Conservation (phyloP, 768 basidiomycete genomes). For the Rhizopogon salebrosus region DNA sequence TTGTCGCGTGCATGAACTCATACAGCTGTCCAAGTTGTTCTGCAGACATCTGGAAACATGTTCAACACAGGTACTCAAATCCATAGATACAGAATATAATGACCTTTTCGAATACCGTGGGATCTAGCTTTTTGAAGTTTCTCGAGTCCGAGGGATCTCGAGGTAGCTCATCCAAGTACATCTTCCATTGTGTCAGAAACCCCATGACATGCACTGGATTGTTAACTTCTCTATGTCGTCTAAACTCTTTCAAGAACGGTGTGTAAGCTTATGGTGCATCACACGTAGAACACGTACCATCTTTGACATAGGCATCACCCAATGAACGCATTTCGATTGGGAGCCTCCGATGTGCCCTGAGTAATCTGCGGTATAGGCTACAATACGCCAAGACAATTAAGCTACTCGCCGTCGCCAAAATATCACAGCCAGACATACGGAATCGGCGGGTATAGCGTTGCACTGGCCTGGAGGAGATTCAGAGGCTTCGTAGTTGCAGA, state of each 20-base stretch:
- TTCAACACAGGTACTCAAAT: neutral
- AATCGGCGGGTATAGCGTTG: slow-evolving; percentile 73
- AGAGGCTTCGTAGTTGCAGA: slow-evolving; percentile 54
- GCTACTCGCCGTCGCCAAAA: neutral
- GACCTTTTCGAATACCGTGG: slow-evolving; percentile 74
- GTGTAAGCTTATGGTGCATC: neutral
- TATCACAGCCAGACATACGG: slow-evolving; percentile 47
- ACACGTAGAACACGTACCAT: slow-evolving; percentile 37
- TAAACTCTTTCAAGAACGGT: slow-evolving; percentile 62
- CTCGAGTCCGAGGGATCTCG: slow-evolving; percentile 34
- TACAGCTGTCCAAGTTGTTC: slow-evolving; percentile 93
- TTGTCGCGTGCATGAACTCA: slow-evolving; percentile 89
- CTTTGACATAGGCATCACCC: slow-evolving; percentile 83
- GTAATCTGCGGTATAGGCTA: slow-evolving; percentile 76
- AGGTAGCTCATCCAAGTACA: slow-evolving; percentile 76
- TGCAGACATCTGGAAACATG: slow-evolving; percentile 61
- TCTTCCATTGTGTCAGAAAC: slow-evolving; percentile 93
- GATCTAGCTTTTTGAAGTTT: slow-evolving; percentile 63
- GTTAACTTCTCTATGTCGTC: slow-evolving; percentile 67
- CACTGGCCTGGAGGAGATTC: slow-evolving; percentile 56
- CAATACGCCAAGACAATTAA: neutral
- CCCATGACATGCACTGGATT: slow-evolving; percentile 93
- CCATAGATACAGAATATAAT: slow-evolving; percentile 3
- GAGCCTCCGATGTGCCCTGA: slow-evolving; percentile 73
- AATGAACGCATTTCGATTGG: slow-evolving; percentile 77